phyloP scores from a whole-genome alignment of 2,329 filamentous ascomycete genomes.

The Arthrinium phaeospermum region DNA sequence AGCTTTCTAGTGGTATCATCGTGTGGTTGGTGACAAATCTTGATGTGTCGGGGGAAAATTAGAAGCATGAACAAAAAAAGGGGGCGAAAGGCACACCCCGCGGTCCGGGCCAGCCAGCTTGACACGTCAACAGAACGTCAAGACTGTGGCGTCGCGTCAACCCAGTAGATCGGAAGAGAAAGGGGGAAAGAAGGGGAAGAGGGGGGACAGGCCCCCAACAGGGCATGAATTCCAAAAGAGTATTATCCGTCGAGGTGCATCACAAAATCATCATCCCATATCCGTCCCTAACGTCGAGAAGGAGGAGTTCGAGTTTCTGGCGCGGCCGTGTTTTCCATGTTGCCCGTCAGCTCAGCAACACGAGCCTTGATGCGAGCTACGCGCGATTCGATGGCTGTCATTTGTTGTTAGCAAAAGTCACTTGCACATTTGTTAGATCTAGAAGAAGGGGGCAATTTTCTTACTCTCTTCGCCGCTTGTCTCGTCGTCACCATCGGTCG shows the following conservation, averaged over 20 bases:
- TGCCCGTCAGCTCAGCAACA: constrained; percentile 90
- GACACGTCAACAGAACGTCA: not conserved
- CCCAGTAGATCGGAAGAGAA: not conserved
- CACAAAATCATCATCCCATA: constrained; percentile 32
- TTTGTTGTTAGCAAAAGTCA: constrained; percentile 32
- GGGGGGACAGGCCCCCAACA: not conserved
- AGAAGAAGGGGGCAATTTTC: constrained; percentile 22
- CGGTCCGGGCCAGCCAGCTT: not conserved
- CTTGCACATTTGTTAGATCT: not conserved
- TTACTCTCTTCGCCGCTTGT: constrained; percentile 81
- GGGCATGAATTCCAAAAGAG: not conserved
- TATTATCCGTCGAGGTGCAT: constrained; percentile 23
- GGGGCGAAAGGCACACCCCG: not conserved
- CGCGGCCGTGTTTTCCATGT: constrained; percentile 64
- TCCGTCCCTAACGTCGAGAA: constrained; percentile 41
- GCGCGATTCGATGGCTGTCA: constrained; percentile 88
- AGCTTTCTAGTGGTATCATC: constrained; percentile 43
- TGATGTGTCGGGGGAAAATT: constrained; percentile 30
- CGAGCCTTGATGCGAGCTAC: constrained; percentile 97
- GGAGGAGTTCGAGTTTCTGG: constrained; percentile 45
- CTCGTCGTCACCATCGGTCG: constrained; percentile 75
- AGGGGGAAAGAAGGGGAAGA: not conserved
- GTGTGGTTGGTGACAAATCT: constrained; percentile 29
- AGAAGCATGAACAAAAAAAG: constrained; percentile 19
- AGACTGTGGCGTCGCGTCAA: not conserved